Evolutionary conservation across 345 rosid genomes (phyloP).

Genomic region (Rubroshorea leprosula): DNA sequence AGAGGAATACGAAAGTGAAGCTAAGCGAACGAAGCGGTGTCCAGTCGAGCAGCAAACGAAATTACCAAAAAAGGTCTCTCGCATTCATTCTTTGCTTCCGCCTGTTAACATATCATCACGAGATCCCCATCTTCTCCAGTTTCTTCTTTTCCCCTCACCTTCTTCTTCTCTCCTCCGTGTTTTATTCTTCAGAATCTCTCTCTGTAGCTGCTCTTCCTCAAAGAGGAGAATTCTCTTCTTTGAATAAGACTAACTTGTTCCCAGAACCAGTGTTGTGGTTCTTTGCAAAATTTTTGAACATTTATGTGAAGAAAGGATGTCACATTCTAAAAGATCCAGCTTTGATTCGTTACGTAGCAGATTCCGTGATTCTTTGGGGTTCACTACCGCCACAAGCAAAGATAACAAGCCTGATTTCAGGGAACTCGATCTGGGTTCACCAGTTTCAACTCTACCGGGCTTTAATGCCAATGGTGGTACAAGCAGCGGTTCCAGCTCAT

Average conservation of each 20-base stretch:
- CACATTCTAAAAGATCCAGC: constrained; percentile 44
- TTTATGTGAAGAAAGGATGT: constrained; percentile 30
- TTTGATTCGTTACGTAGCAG: constrained; percentile 40
- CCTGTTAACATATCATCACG: constrained; percentile 33
- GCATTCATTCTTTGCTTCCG: constrained; percentile 34
- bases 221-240: neutral
- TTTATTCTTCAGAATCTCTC: constrained; percentile 6
- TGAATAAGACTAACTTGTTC: neutral
- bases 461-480: constrained; percentile 23
- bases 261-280: neutral
- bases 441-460: constrained; percentile 72
- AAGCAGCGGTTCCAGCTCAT: constrained; percentile 47
- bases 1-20: no score
- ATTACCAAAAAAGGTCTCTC: neutral
- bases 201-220: neutral
- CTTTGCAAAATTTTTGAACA: neutral
- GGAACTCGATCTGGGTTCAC: constrained; percentile 85
- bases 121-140: constrained; percentile 39
- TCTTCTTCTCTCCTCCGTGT: constrained; percentile 10
- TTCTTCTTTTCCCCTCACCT: constrained; percentile 7
- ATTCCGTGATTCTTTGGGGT: constrained; percentile 41
- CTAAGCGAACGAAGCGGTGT: no score
- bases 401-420: constrained; percentile 69
- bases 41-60: no score
- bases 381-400: constrained; percentile 26